Percentiles rank a stretch among this genome's conserved stretches.
Evolutionary conservation across 768 basidiomycete species (phyloP).

Genomic region (Russula sp.): DNA sequence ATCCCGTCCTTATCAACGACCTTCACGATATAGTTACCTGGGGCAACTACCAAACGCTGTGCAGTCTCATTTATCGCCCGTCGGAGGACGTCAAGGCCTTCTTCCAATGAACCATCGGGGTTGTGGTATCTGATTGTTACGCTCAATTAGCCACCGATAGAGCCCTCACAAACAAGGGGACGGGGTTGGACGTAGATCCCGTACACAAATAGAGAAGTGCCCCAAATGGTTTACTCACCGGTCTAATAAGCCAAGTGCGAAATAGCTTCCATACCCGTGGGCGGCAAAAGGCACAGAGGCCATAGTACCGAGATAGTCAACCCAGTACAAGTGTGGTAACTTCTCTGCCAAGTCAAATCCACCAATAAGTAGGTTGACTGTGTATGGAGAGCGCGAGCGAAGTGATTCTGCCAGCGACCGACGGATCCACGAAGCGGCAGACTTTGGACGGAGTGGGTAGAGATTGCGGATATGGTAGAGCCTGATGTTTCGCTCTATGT

Average conservation of each 20-base stretch:
- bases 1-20: constrained; percentile 90
- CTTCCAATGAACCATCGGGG: constrained; percentile 76
- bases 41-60: constrained; percentile 72
- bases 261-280: constrained; percentile 93
- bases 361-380: constrained; percentile 88
- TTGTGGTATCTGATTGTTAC: constrained; percentile 66
- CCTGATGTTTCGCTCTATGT: constrained; percentile 89
- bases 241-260: constrained; percentile 87
- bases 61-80: constrained; percentile 87
- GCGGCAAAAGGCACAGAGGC: constrained; percentile 87
- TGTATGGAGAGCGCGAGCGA: constrained; percentile 80
- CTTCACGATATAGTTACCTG: constrained; percentile 81
- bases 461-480: constrained; percentile 93
- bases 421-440: constrained; percentile 94
- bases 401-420: constrained; percentile 82
- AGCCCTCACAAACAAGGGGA: background rate
- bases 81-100: constrained; percentile 75
- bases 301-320: constrained; percentile 92
- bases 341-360: constrained; percentile 79
- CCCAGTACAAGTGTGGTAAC: constrained; percentile 83
- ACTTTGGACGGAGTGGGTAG: constrained; percentile 80
- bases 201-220: background rate
- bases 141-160: constrained; percentile 7
- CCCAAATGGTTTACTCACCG: constrained; percentile 42
- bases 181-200: background rate